Evolutionary conservation across 768 basidiomycete species (phyloP).

Genomic region (Gyrodon lividus): DNA sequence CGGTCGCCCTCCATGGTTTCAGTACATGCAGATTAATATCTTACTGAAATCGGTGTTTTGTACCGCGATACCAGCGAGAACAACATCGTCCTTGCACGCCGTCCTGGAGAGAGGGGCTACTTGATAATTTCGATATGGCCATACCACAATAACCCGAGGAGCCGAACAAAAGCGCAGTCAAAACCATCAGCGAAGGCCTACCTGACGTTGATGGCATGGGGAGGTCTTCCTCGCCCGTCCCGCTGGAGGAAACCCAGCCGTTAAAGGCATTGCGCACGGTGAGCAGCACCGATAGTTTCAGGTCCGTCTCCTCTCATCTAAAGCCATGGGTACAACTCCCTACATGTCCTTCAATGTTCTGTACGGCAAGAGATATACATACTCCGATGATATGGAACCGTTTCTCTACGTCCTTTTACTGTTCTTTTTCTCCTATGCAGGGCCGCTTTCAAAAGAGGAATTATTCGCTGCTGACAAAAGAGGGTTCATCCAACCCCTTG

Average conservation of each 20-base stretch:
- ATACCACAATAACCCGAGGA: background rate
- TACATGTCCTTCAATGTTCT: conserved; percentile 15
- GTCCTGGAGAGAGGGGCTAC: conserved; percentile 21
- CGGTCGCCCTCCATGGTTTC: background rate
- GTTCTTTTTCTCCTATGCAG: conserved; percentile 13
- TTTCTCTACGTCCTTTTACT: conserved; percentile 16
- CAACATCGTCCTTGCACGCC: conserved; percentile 30
- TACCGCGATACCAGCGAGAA: conserved; percentile 33
- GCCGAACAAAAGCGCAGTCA: background rate
- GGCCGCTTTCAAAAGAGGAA: background rate
- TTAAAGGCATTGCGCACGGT: conserved; percentile 1
- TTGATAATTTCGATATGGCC: conserved; percentile 31
- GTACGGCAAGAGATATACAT: background rate
- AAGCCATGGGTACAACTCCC: conserved; percentile 2
- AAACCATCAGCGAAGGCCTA: too few relatives aligned
- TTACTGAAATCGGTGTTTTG: too few relatives aligned
- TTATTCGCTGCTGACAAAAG: background rate
- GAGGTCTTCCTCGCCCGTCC: background rate
- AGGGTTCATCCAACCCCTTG: conserved; percentile 1
- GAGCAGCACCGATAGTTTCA: background rate
- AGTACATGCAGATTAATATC: conserved; percentile 6
- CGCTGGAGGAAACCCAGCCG: too few relatives aligned
- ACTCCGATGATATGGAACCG: conserved; percentile 15
- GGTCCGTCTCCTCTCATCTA: background rate
- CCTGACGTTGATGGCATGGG: too few relatives aligned